Evolutionary conservation across 805 yeast genomes (phyloP), one percentile per base, ranked within the genome.

Genomic region (Sugiyamaella chiloensis): DNA sequence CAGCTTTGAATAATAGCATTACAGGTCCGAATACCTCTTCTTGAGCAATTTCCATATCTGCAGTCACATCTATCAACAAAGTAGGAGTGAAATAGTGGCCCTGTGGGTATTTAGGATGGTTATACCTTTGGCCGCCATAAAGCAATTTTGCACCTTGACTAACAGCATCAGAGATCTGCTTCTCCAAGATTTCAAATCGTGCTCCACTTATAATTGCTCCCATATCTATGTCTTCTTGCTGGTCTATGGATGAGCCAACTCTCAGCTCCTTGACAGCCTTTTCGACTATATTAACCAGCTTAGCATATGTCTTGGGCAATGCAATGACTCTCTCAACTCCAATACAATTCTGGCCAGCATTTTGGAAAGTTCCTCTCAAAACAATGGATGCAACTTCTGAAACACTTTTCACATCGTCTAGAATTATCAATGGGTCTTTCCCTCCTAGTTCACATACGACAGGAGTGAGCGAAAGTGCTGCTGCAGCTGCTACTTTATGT

Each of bases 371-470:
- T 29, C 99, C 99, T 61, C 99, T 76, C 84, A 93, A 76, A 32
- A 93, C 76, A 21, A 89, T 81, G 12, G 96, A 87, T 0, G 96
- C 82, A 35, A 84, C 69, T 26, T 51, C 52, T n/a, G 42, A 27
- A n/a, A 48, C 20, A 34, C 60, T 64, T 54, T 82, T 80, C 52
- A 78, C 71, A 56, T 87, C 93, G 60, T 91, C 97, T 54, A 93
- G 74, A 2, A 90, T 88, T 44, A 93, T 75, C 17, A 88, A 79
- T 0, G 97, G 85, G 65, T 93, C 99, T 60, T 93, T 93, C 17
- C 99, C 99, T 30, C 99, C 99, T 30, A 93, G 73, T 66, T 93
- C 99, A 7, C 88, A 90, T 19, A 91, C 97, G 36, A 91, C 89
- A 0, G 98, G 99, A 0, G 96, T 91, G 59, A 93, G 71, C n/a